Conservation (phyloP, 1,284 basidiomycete genomes). For the Cryptococcus hybrid region DNA sequence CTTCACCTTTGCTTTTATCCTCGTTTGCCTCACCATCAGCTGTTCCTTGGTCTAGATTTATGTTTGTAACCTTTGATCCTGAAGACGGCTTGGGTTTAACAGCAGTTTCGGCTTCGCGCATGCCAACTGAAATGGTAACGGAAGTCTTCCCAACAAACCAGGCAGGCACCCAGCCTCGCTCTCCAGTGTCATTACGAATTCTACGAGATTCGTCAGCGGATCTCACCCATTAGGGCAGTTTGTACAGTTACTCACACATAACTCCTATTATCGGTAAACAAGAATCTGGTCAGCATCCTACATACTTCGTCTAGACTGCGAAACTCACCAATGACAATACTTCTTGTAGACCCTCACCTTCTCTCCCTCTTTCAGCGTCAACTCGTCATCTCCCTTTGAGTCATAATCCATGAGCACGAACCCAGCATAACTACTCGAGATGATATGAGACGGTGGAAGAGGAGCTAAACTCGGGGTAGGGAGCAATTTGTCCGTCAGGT, state of each 20-base stretch:
- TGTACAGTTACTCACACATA: constrained; percentile 4
- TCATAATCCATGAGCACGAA: constrained; percentile 93
- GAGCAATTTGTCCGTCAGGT: constrained; percentile 18
- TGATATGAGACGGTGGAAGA: constrained; percentile 80
- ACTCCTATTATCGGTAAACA: constrained; percentile 9
- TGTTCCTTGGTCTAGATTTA: neutral
- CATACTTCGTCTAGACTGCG: constrained; percentile 17
- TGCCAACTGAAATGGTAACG: constrained; percentile 19
- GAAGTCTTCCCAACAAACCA: constrained; percentile 49
- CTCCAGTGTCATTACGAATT: constrained; percentile 81
- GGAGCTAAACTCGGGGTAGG: constrained; percentile 54
- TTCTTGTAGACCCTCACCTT: constrained; percentile 89
- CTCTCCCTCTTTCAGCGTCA: constrained; percentile 82
- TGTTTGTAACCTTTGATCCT: neutral
- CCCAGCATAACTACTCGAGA: constrained; percentile 91
- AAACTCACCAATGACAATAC: constrained; percentile 93
- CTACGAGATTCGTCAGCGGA: constrained; percentile 33
- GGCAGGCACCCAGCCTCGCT: constrained; percentile 83
- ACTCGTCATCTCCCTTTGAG: constrained; percentile 84
- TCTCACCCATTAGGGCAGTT: neutral
- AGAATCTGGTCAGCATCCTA: neutral
- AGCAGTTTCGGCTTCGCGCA: constrained; percentile 52
- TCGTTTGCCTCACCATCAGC: neutral
- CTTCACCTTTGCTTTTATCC: neutral
- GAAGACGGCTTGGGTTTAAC: constrained; percentile 29